phyloP scores from a whole-genome alignment of 129 eudicot species.

The Artemisia argyi region DNA sequence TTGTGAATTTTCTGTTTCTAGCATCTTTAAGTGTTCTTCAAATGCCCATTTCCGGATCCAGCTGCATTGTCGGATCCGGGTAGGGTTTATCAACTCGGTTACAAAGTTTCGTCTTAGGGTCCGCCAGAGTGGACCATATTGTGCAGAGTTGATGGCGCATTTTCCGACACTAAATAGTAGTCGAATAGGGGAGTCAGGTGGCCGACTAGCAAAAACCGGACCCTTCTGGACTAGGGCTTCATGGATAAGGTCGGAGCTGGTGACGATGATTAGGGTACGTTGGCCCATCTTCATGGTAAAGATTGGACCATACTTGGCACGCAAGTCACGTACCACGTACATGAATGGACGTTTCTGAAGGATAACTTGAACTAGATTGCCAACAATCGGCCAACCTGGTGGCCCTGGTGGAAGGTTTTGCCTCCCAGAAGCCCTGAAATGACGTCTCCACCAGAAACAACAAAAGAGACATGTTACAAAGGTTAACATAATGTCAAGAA shows the following conservation, averaged over 20 bases:
- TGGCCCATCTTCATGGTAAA: slow-evolving; percentile 99
- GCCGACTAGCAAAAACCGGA: slow-evolving; percentile 77
- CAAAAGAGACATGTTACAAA: slow-evolving; percentile 42
- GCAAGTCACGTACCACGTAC: slow-evolving; percentile 74
- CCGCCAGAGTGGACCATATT: slow-evolving; percentile 94
- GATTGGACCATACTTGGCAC: slow-evolving; percentile 80
- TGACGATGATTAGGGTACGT: slow-evolving; percentile 68
- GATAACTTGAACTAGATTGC: slow-evolving; percentile 82
- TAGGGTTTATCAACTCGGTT: slow-evolving; percentile 85
- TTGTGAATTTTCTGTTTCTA: slow-evolving; percentile 39
- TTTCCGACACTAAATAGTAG: slow-evolving; percentile 80
- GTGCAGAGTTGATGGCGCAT: slow-evolving; percentile 95
- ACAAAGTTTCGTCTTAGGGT: slow-evolving; percentile 77
- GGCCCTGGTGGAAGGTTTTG: slow-evolving; percentile 89
- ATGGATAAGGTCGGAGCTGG: slow-evolving; percentile 87
- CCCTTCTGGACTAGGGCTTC: slow-evolving; percentile 91
- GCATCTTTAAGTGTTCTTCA: slow-evolving; percentile 64
- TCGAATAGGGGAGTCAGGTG: slow-evolving; percentile 85
- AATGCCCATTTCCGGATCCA: slow-evolving; percentile 95
- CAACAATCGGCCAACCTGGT: slow-evolving; percentile 95
- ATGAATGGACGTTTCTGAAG: slow-evolving; percentile 80
- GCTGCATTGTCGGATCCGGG: slow-evolving; percentile 72
- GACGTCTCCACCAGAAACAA: slow-evolving; percentile 57
- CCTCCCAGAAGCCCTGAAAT: slow-evolving; percentile 32
- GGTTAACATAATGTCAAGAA: slow-evolving; percentile 40